phyloP scores from a whole-genome alignment of 345 rosid genomes.

The Schrenkiella parvula region DNA sequence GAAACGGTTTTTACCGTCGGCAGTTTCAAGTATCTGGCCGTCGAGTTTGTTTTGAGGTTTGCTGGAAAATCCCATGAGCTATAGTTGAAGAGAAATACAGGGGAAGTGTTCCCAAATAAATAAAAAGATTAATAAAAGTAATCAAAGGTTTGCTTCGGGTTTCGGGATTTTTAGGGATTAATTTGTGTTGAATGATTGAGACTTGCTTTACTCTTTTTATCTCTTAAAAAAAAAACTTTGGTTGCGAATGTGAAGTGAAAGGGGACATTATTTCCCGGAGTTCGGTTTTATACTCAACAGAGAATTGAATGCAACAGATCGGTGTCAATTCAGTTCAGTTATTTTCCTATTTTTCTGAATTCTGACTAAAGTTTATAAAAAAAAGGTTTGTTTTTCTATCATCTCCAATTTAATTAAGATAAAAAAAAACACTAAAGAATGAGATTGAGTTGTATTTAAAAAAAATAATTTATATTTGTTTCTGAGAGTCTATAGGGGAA shows the following conservation, averaged over 20 bases:
- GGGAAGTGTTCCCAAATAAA: conserved; percentile 3
- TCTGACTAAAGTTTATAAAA: not conserved
- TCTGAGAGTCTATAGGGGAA: not conserved
- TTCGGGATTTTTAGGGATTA: not conserved
- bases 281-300: conserved; percentile 20
- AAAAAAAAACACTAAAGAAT: not conserved
- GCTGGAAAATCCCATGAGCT: conserved; percentile 51
- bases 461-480: not conserved
- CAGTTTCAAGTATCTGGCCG: conserved; percentile 39
- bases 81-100: not conserved
- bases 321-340: conserved; percentile 24
- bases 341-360: not conserved
- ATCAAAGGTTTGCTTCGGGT: conserved; percentile 23
- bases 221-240: not conserved
- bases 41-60: conserved; percentile 44
- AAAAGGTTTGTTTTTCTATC: not conserved
- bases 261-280: not conserved
- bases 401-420: not conserved
- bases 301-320: conserved; percentile 7
- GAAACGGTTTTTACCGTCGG: conserved; percentile 46
- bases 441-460: conserved; percentile 1
- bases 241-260: conserved; percentile 24
- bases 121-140: conserved; percentile 23
- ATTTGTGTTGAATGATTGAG: not conserved
- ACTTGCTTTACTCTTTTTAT: not conserved